Base-by-base conservation (phyloP, 1,284 basidiomycete species). In the Heterobasidion irregulare region DNA sequence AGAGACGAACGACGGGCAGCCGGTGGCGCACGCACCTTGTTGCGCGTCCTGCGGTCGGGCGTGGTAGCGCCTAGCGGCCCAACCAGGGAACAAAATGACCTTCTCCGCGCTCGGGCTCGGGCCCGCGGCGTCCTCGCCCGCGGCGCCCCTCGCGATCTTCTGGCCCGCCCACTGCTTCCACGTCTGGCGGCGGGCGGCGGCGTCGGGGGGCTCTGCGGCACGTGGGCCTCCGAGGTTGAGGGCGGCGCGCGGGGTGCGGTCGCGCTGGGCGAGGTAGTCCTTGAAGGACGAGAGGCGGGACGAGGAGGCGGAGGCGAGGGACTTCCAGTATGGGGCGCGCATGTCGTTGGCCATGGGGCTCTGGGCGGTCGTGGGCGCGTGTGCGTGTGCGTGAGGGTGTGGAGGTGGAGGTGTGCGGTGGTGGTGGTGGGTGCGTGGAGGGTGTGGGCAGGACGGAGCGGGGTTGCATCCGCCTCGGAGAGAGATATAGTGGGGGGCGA, bases 131-230 rank as follows among this genome's bases (percentile, higher is more conserved):
- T 56, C 68, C 55, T 57, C 58, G 35, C 49, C 32, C 8, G 49
- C 26, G 26, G 49, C 41, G 35, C 55, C 54, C 50, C 47, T 57
- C 34, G 51, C 46, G 10, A 77, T 64, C 65, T 72, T 79, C 61
- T 75, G 72, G n/a, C 72, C 70, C 5, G 76, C 75, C 77, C 79
- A 81, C 53, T 74, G 71, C 41, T 71, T 61, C 75, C 73, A 76
- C 2, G 67, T 66, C 51, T 72, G 70, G 52, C 64, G 67, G 38
- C 60, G 61, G 35, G 60, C 52, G 19, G 56, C 56, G 7, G 64
- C 61, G 1, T 63, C 60, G 0, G 57, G 26, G n/a, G n/a, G 10
- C 6, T 41, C 38, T 2, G 3, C 32, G 10, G 57, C 59, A 10
- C 48, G 38, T 5, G 58, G 57, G 16, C 61, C 52, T 15, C 49